A percentile compares a stretch with the other conserved stretches of the same genome.
phyloP scores from a whole-genome alignment of 2,329 filamentous ascomycete genomes.

The Paraphaeosphaeria sporulosa region DNA sequence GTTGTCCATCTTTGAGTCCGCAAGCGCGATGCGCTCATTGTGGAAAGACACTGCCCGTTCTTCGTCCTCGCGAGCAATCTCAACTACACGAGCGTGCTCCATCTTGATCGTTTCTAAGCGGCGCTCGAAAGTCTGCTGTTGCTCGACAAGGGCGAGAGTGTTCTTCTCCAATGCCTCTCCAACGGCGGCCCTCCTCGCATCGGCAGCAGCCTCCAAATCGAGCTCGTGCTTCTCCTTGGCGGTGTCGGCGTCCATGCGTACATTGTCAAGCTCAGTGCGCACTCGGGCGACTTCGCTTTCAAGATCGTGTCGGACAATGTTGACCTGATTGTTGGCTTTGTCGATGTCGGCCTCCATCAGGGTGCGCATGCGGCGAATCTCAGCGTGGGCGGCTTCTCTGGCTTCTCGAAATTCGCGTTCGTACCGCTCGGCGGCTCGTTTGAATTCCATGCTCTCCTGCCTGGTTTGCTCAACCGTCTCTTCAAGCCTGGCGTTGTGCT shows the following conservation, averaged over 20 bases:
- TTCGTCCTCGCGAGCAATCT: conserved; percentile 79
- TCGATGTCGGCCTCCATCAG: conserved; percentile 84
- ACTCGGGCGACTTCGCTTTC: conserved; percentile 79
- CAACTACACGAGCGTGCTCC: conserved; percentile 70
- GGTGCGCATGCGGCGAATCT: conserved; percentile 81
- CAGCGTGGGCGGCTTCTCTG: conserved; percentile 77
- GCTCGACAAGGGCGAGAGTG: conserved; percentile 63
- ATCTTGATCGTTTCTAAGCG: conserved; percentile 54
- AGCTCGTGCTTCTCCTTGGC: conserved; percentile 82
- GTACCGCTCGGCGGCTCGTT: conserved; percentile 71
- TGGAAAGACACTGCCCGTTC: conserved; percentile 81
- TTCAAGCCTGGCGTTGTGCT: conserved; percentile 71
- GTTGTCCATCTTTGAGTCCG: conserved; percentile 83
- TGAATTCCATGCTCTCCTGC: conserved; percentile 74
- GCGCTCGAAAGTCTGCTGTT: conserved; percentile 50
- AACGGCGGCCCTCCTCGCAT: conserved; percentile 68
- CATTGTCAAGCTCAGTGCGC: conserved; percentile 77
- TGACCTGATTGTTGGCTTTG: conserved; percentile 83
- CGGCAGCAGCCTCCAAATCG: conserved; percentile 80
- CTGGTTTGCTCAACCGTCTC: conserved; percentile 61
- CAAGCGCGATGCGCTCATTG: conserved; percentile 80
- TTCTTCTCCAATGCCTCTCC: conserved; percentile 62
- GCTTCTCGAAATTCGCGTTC: conserved; percentile 87
- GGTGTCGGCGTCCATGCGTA: conserved; percentile 81
- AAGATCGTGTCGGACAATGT: conserved; percentile 80